These are phyloP conservation scores for Teratosphaeriaceae sp. DNA, from an alignment of 2,329 filamentous ascomycete species.

Conservation along the genomic window DNA sequence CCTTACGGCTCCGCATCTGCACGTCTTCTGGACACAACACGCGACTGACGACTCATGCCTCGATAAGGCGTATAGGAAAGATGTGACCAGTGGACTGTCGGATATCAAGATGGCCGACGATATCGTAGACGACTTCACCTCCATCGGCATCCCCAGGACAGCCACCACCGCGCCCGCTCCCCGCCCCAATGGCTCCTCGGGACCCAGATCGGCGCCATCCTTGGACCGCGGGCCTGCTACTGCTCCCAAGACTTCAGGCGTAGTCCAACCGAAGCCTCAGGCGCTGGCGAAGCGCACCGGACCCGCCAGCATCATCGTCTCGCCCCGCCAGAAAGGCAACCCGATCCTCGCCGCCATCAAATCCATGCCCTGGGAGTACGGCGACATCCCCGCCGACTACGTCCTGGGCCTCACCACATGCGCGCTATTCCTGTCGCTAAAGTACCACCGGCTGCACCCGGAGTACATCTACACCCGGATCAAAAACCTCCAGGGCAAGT, in stretches of 20 bases:
- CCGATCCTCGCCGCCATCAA: conserved; percentile 79
- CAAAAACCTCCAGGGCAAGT: conserved; percentile 73
- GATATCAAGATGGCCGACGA: conserved; percentile 19
- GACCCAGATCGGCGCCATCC: conserved; percentile 24
- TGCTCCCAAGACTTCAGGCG: conserved; percentile 16
- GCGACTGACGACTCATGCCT: neutral
- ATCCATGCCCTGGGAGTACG: conserved; percentile 89
- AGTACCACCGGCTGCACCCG: conserved; percentile 94
- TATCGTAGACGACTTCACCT: conserved; percentile 16
- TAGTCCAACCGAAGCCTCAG: conserved; percentile 74
- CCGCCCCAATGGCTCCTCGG: conserved; percentile 5
- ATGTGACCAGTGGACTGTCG: neutral
- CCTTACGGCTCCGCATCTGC: neutral
- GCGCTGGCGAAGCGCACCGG: conserved; percentile 60
- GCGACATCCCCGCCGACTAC: conserved; percentile 93
- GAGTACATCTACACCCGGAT: conserved; percentile 98
- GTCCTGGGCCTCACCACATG: conserved; percentile 82
- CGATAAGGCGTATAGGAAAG: conserved; percentile 10
- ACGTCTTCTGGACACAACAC: neutral
- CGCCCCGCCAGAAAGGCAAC: conserved; percentile 89
- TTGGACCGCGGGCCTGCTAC: conserved; percentile 28
- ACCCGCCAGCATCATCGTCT: conserved; percentile 79
- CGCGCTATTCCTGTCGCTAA: conserved; percentile 85
- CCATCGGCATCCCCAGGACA: neutral
- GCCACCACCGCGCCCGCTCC: neutral